Evolutionary conservation across 257 asterid genomes (phyloP).

Genomic region (Nicotiana benthamiana): DNA sequence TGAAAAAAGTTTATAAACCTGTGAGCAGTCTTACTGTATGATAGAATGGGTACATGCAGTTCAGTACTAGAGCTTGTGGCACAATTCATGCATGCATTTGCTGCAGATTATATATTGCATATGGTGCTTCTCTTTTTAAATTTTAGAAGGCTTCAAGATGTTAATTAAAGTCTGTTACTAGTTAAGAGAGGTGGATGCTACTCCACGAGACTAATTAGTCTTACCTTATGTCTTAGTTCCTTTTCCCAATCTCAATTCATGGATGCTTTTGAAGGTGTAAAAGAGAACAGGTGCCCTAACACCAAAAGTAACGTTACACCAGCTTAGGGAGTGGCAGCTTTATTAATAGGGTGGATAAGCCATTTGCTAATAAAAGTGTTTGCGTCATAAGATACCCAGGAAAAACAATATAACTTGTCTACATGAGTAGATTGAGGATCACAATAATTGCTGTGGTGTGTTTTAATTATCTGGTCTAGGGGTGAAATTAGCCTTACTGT

Average conservation of each 20-base stretch:
- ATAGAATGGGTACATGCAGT: neutral
- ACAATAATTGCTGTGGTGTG: neutral
- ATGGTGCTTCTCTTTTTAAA: neutral
- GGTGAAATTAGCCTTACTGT: neutral
- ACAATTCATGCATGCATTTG: neutral
- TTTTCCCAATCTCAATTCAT: neutral
- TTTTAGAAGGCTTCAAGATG: neutral
- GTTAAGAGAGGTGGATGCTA: neutral
- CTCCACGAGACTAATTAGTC: neutral
- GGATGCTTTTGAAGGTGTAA: neutral
- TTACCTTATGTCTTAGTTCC: neutral
- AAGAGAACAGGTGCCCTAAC: neutral
- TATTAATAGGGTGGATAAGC: neutral
- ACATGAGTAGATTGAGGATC: neutral
- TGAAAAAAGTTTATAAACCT: neutral
- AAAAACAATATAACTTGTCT: neutral
- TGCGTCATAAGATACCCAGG: neutral
- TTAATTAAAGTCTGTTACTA: neutral
- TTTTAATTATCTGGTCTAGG: neutral
- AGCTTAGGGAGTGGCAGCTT: neutral
- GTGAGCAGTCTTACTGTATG: neutral
- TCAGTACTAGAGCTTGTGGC: neutral
- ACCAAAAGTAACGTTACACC: neutral
- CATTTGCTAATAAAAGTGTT: neutral
- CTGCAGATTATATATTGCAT: neutral